phyloP scores from a whole-genome alignment of 2,329 filamentous ascomycete genomes.

The Ophiognomonia clavigignenti-juglandacearum region DNA sequence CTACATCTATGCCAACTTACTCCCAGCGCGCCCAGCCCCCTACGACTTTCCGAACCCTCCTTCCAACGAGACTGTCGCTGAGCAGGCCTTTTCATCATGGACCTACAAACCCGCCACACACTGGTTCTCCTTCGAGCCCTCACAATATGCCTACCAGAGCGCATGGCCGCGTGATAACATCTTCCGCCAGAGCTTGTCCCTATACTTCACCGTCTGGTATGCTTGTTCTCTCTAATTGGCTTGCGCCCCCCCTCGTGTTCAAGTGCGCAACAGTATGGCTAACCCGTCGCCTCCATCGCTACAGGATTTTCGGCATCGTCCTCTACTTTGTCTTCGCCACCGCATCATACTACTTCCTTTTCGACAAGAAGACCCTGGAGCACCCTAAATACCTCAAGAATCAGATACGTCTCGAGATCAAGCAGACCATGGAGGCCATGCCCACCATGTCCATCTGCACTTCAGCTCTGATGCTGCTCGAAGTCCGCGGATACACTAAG shows the following conservation, averaged over 20 bases:
- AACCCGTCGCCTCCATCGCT: too few species aligned
- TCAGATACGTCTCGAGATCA: conserved; percentile 82
- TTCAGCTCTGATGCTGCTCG: conserved; percentile 72
- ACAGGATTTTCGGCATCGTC: conserved; percentile 77
- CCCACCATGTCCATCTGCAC: conserved; percentile 81
- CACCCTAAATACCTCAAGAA: conserved; percentile 96
- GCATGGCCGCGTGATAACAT: conserved; percentile 72
- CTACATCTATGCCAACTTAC: conserved; percentile 65
- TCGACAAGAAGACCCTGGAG: conserved; percentile 82
- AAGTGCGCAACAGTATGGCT: too few species aligned
- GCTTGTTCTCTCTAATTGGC: conserved; percentile 20
- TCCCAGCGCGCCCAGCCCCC: conserved; percentile 55
- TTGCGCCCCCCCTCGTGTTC: neutral
- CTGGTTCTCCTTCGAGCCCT: conserved; percentile 65
- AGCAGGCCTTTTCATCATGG: conserved; percentile 54
- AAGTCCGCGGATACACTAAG: conserved; percentile 79
- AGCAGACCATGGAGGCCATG: conserved; percentile 70
- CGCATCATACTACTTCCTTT: conserved; percentile 82
- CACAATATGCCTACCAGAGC: conserved; percentile 74
- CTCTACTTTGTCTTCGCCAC: conserved; percentile 82
- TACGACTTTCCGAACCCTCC: conserved; percentile 47
- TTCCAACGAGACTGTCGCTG: conserved; percentile 45
- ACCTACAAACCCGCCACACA: conserved; percentile 68
- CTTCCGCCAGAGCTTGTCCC: conserved; percentile 65
- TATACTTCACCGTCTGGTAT: conserved; percentile 86